These are phyloP conservation scores for Xylariaceae sp. DNA, from an alignment of 2,329 filamentous ascomycete genomes.

Conservation along the genomic window DNA sequence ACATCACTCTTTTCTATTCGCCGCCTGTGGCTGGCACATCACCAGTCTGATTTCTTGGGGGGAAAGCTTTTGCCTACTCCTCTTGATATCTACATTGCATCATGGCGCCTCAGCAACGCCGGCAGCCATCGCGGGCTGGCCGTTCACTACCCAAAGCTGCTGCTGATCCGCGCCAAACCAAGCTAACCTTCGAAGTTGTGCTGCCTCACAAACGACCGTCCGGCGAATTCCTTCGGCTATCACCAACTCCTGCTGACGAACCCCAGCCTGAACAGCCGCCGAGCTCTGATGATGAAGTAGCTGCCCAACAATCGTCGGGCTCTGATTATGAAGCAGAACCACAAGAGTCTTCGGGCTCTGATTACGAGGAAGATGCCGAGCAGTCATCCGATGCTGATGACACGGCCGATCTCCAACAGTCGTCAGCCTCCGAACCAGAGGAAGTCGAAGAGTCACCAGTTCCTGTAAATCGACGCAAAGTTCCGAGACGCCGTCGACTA, in stretches of 20 bases:
- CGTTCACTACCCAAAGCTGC: neutral
- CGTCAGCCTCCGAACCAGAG: neutral
- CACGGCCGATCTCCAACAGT: neutral
- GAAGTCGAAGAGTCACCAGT: neutral
- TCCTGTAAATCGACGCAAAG: neutral
- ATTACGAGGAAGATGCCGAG: neutral
- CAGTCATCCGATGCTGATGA: neutral
- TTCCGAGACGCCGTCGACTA: neutral
- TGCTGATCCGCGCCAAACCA: neutral
- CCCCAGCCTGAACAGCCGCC: neutral
- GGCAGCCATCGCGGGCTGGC: neutral
- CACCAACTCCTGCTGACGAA: neutral
- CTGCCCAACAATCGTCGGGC: neutral
- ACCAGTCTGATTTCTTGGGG: neutral
- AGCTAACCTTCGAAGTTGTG: neutral
- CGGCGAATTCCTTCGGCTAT: neutral
- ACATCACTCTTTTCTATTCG: neutral
- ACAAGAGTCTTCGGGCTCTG: neutral
- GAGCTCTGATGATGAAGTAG: neutral
- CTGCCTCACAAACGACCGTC: neutral
- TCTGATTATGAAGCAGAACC: neutral
- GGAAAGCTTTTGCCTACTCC: neutral
- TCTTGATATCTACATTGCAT: neutral
- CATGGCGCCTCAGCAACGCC: conserved; percentile 5
- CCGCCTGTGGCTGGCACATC: neutral